A percentile compares a stretch with the other conserved stretches of the same genome.
Conservation (phyloP, 257 asterid species). For the Nicotiana paniculata region DNA sequence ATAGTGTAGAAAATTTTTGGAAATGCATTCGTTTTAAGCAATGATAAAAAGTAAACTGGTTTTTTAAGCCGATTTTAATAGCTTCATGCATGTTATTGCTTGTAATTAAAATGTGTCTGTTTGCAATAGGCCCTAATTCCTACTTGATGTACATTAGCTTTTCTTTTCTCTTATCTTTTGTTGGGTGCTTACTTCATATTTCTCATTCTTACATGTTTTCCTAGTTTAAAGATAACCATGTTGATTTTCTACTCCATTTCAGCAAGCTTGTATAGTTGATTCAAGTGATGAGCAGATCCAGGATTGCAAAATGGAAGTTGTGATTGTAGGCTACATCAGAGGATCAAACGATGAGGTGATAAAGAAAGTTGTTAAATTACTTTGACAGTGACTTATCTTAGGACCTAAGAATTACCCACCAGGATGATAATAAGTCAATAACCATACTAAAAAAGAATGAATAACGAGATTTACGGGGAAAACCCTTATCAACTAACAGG, state of each 20-base stretch:
- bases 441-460: not conserved
- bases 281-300: slow-evolving; percentile 18
- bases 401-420: not conserved
- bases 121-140: not conserved
- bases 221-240: not conserved
- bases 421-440: not conserved
- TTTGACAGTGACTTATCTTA: not conserved
- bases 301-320: slow-evolving; percentile 43
- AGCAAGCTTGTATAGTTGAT: slow-evolving; percentile 45
- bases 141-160: not conserved
- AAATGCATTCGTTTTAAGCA: not conserved
- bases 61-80: not conserved
- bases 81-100: not conserved
- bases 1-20: not conserved
- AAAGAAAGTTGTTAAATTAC: not conserved
- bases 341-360: slow-evolving; percentile 45
- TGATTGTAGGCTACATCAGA: slow-evolving; percentile 61
- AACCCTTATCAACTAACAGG: not conserved
- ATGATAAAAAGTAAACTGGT: not conserved
- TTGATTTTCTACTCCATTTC: slow-evolving; percentile 11
- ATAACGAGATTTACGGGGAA: not conserved
- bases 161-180: not conserved
- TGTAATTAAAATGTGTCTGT: not conserved
- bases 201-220: not conserved
- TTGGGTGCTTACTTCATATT: not conserved